A percentile compares a stretch with the other conserved stretches of the same genome.
Conservation (phyloP, 1,284 basidiomycete genomes). For the Tetrapyrgos nigripes region DNA sequence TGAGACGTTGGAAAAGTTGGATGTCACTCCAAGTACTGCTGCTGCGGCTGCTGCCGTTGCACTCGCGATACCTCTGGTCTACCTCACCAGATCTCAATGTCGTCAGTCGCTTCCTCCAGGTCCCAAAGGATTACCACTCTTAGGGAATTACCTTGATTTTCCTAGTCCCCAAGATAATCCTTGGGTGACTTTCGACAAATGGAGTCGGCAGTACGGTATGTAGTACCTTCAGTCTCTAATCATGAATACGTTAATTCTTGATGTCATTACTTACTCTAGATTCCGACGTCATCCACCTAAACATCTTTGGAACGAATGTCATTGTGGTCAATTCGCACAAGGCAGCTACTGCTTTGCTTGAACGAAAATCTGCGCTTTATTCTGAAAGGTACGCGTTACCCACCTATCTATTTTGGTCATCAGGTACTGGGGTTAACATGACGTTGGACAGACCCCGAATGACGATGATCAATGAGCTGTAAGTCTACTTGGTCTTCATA, state of each 20-base stretch:
- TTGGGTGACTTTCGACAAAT: conserved; percentile 24
- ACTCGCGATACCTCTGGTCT: background rate
- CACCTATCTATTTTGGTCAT: background rate
- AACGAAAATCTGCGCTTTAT: conserved; percentile 29
- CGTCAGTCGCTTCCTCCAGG: conserved; percentile 15
- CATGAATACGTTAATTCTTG: background rate
- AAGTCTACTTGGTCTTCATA: conserved; percentile 1
- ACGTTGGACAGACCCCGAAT: conserved; percentile 21
- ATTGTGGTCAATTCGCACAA: conserved; percentile 30
- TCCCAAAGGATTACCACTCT: conserved; percentile 19
- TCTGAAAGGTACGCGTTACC: conserved; percentile 30
- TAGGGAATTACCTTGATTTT: conserved; percentile 25
- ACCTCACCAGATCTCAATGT: background rate
- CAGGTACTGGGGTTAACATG: background rate
- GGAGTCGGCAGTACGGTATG: conserved; percentile 24
- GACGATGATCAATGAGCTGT: conserved; percentile 32
- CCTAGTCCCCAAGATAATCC: conserved; percentile 18
- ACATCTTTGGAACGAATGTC: conserved; percentile 28
- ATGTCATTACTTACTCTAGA: conserved; percentile 10
- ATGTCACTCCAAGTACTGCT: background rate
- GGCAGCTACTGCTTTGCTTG: conserved; percentile 28
- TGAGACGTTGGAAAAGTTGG: too few species aligned
- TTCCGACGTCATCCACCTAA: conserved; percentile 36
- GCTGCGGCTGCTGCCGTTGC: background rate
- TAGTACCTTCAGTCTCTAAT: background rate